These are phyloP conservation scores for Russula virescens DNA, from an alignment of 768 basidiomycete species.

Conservation along the genomic window DNA sequence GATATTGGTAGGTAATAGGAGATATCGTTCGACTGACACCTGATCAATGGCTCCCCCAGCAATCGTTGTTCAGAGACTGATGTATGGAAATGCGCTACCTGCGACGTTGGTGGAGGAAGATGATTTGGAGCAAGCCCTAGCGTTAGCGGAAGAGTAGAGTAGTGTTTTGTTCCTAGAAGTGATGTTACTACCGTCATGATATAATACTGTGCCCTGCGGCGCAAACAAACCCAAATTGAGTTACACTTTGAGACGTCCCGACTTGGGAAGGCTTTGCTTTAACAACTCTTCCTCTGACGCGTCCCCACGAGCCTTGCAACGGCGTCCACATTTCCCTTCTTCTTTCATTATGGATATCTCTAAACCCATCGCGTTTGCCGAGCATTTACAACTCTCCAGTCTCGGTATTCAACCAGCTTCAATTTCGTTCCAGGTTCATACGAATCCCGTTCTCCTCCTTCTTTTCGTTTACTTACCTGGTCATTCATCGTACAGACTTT, in stretches of 20 bases:
- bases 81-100: conserved; percentile 68
- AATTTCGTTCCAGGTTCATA: conserved; percentile 89
- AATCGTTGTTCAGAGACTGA: conserved; percentile 66
- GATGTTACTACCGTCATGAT: background rate
- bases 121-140: conserved; percentile 69
- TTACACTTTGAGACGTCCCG: background rate
- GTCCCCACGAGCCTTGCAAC: conserved; percentile 5
- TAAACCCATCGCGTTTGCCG: conserved; percentile 85
- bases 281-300: conserved; percentile 14
- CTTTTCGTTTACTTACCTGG: conserved; percentile 1
- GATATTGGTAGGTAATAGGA: conserved; percentile 54
- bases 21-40: background rate
- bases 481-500: conserved; percentile 51
- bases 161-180: too few species aligned
- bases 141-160: conserved; percentile 53
- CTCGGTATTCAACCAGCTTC: conserved; percentile 94
- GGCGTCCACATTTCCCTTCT: conserved; percentile 5
- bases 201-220: background rate
- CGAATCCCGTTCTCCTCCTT: conserved; percentile 17
- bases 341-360: conserved; percentile 33
- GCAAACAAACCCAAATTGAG: conserved; percentile 25
- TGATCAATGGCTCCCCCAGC: conserved; percentile 37
- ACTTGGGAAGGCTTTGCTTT: background rate
- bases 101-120: conserved; percentile 48
- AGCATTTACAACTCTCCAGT: conserved; percentile 91